Conservation (phyloP, 176 grass and related monocot genomes). For the Triticum monococcum region DNA sequence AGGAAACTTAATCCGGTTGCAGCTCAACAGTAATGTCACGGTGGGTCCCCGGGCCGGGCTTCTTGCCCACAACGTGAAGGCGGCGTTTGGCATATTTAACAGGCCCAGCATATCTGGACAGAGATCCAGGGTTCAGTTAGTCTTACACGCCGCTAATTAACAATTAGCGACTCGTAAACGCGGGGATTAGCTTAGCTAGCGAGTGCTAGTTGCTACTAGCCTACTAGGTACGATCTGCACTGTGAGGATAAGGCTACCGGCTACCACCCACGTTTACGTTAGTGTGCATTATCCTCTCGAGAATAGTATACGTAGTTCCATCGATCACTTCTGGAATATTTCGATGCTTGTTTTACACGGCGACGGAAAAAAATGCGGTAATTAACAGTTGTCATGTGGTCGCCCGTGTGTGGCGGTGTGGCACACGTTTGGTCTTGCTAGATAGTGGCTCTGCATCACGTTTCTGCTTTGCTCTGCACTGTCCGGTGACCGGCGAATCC, state of each 20-base stretch:
- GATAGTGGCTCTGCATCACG: neutral
- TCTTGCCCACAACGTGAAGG: conserved; percentile 30
- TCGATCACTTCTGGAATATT: no score
- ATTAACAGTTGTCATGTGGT: neutral
- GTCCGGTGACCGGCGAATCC: no score
- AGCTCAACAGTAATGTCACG: neutral
- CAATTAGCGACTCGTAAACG: conserved; percentile 1
- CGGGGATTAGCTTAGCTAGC: neutral
- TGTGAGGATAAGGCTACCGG: neutral
- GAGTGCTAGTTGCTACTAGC: no score
- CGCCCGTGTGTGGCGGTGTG: neutral
- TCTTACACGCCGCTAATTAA: neutral
- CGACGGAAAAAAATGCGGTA: neutral
- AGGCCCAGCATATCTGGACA: neutral
- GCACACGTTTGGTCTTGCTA: neutral
- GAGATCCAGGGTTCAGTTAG: neutral
- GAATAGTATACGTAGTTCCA: neutral
- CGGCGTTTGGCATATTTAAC: neutral
- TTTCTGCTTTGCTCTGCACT: neutral
- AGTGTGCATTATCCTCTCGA: neutral
- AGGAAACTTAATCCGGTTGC: neutral
- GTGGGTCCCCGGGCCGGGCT: neutral
- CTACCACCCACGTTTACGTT: neutral
- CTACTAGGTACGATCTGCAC: neutral
- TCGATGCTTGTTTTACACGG: neutral